A percentile compares a stretch with the other conserved stretches of the same genome.
These are phyloP conservation scores for apple (Malus domestica) DNA, from an alignment of 306 rosid species.

Conservation along the genomic window DNA sequence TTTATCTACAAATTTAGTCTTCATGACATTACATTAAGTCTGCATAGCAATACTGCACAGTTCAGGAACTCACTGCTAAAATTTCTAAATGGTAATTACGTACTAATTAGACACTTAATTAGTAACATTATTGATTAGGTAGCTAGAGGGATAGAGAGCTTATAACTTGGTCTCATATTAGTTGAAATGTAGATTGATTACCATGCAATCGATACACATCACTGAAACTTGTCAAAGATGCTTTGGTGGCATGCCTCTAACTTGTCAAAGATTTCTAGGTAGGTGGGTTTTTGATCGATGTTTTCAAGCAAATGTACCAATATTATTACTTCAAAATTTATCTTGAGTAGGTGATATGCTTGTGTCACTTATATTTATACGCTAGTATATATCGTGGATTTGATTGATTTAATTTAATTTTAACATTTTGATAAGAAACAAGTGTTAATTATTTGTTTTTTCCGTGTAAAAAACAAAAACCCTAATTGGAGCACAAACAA, in stretches of 20 bases:
- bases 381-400: not conserved
- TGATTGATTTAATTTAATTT: not conserved
- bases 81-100: not conserved
- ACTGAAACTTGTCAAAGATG: constrained; percentile 20
- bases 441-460: not conserved
- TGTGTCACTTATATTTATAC: not conserved
- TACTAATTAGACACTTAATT: not conserved
- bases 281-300: not conserved
- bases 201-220: not conserved
- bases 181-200: not conserved
- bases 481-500: not conserved
- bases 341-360: not conserved
- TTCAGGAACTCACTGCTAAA: not conserved
- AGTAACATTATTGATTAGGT: not conserved
- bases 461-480: not conserved
- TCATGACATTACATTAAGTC: not conserved
- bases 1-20: too few relatives aligned
- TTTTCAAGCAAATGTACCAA: not conserved
- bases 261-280: constrained; percentile 26
- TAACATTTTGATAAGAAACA: not conserved
- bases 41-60: not conserved
- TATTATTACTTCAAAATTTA: not conserved
- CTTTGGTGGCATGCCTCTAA: not conserved
- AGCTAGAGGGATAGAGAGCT: not conserved
- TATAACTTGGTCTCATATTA: not conserved